Evolutionary conservation across 768 basidiomycete species (phyloP).

Genomic region (Mycena crocata): DNA sequence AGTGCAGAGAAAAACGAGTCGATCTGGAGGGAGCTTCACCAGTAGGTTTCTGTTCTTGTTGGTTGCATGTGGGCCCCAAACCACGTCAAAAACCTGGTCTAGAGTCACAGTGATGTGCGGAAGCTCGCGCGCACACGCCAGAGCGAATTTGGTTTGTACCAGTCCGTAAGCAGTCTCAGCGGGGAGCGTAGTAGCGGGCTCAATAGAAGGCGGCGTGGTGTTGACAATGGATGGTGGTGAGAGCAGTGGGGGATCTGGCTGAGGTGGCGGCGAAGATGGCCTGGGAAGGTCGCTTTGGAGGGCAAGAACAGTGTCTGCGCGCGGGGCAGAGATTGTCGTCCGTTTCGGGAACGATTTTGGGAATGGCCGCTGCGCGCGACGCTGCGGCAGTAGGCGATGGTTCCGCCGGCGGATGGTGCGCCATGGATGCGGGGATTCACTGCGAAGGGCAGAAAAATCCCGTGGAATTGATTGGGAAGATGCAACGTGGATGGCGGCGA

Average conservation of each 20-base stretch:
- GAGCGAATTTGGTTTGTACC: background rate
- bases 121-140: background rate
- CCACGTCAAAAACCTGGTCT: background rate
- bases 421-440: background rate
- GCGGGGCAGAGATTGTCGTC: too few species aligned
- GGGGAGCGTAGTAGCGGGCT: background rate
- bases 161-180: background rate
- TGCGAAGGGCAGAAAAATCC: background rate
- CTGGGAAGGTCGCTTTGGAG: too few species aligned
- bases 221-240: too few species aligned
- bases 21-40: background rate
- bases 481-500: too few species aligned
- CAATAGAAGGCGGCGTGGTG: too few species aligned
- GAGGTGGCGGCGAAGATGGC: too few species aligned
- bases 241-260: too few species aligned
- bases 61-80: background rate
- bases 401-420: background rate
- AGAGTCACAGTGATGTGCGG: background rate
- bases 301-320: too few species aligned
- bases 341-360: background rate
- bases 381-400: background rate
- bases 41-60: background rate
- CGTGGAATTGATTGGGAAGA: too few species aligned
- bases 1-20: constrained; percentile 4
- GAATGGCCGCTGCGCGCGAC: background rate